Evolutionary conservation across 75 land plant species (phyloP).

Genomic region (Cunninghamia lanceolata): DNA sequence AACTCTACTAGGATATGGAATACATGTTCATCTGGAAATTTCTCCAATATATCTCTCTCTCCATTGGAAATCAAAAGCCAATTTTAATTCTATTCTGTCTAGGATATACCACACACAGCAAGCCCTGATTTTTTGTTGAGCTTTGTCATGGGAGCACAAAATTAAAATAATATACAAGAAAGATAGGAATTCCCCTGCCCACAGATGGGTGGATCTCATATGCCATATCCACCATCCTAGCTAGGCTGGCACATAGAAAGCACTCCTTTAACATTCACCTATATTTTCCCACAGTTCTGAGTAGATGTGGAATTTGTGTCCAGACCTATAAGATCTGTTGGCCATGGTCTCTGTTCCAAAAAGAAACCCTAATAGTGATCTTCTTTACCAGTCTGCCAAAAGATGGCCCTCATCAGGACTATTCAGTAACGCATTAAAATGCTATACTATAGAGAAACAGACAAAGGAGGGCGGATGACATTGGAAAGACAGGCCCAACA

Average conservation of each 20-base stretch:
- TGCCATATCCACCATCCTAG: neutral
- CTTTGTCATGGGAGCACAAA: neutral
- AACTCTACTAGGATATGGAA: neutral
- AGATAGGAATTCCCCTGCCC: neutral
- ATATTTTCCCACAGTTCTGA: neutral
- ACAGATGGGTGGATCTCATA: neutral
- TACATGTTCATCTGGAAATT: neutral
- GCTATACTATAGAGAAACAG: neutral
- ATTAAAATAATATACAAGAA: neutral
- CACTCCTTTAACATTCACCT: neutral
- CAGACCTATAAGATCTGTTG: neutral
- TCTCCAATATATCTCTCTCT: neutral
- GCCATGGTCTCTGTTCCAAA: neutral
- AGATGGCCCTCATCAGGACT: neutral
- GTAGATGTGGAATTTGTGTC: neutral
- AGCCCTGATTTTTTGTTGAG: neutral
- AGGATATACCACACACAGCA: neutral
- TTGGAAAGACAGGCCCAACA: neutral
- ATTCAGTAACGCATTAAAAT: neutral
- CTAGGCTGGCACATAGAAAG: neutral
- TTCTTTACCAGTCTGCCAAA: neutral
- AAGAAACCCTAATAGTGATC: neutral
- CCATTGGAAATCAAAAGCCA: neutral
- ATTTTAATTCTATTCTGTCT: neutral
- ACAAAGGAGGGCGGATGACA: neutral